Evolutionary conservation across 176 grass and related monocot genomes (phyloP), one percentile per base, ranked within the genome.

Genomic region (Paspalum notatum): DNA sequence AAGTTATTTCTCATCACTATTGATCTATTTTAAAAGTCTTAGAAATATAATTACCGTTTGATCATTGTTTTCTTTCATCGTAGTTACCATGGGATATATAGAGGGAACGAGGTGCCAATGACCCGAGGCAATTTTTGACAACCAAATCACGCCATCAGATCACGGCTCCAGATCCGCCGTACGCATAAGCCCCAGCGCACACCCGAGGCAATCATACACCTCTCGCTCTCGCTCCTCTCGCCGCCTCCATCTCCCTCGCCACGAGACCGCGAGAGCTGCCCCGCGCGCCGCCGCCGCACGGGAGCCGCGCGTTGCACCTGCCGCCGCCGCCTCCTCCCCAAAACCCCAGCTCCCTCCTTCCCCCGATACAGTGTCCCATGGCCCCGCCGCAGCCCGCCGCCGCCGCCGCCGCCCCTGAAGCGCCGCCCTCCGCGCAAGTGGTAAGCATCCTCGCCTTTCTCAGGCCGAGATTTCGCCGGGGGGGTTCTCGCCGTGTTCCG

Each of bases 361-460:
- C 12, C 26, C 17, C 48, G 62, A 74, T 67, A 66, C 12, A 65
- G 18, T 11, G 46, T 11, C 24, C 61, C 83, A 97, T 97, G 94
- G 91, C 84, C 47, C 71, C 91, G 49, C 89, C 75, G 70, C 84
- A 81, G 85, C 32, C 75, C 24, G 63, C 58, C 56, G 40, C 67
- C 32, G 2, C 32, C 32, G 32, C 32, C 60, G 12, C 74, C 52
- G 21, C 85, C 12, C 20, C 76, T 37, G 82, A 68, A 77, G 74
- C 86, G 44, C 41, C 74, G 27, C 89, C 89, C 13, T 62, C 94
- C 15, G 94, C 94, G 13, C 87, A 97, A 85, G 84, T 93, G 94
- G 94, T 97, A 83, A 90, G 75, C 62, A 40, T 57, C 47, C 40
- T 84, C 12, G 66, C 12, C 12, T 20, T 65, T 71, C 39, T 4